These are phyloP conservation scores for Cyberlindnera euphorbiiphila DNA, from an alignment of 805 yeast species.

Conservation along the genomic window DNA sequence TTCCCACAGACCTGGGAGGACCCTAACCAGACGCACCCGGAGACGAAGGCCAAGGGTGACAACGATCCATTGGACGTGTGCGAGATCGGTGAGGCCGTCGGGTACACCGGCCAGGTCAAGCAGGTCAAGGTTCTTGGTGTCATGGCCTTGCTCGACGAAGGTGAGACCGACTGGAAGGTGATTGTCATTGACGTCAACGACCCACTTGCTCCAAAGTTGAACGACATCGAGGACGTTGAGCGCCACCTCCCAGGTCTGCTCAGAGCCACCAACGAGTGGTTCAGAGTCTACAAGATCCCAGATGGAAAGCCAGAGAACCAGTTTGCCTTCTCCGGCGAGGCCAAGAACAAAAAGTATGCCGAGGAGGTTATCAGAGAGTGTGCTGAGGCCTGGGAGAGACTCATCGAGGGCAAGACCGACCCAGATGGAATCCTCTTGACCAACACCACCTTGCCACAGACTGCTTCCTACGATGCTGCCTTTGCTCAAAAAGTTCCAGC, in stretches of 20 bases:
- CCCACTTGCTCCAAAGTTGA: conserved; percentile 55
- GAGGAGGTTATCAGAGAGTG: conserved; percentile 59
- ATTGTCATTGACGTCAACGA: conserved; percentile 67
- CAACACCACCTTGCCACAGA: conserved; percentile 63
- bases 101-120: conserved; percentile 59
- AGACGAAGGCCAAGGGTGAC: conserved; percentile 60
- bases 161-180: conserved; percentile 95
- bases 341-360: conserved; percentile 55
- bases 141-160: conserved; percentile 81
- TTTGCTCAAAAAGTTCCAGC: conserved; percentile 55
- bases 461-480: conserved; percentile 50
- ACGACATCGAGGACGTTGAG: conserved; percentile 67
- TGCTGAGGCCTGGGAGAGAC: conserved; percentile 60
- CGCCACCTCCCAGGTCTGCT: conserved; percentile 66
- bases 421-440: conserved; percentile 67
- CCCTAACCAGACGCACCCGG: conserved; percentile 54
- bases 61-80: conserved; percentile 94
- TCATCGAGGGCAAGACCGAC: conserved; percentile 50
- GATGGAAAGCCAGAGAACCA: conserved; percentile 73
- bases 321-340: conserved; percentile 73
- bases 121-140: conserved; percentile 71
- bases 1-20: conserved; percentile 97
- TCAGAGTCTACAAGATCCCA: conserved; percentile 78
- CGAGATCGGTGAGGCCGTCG: conserved; percentile 57
- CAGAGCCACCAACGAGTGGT: conserved; percentile 71